A percentile compares a stretch with the other conserved stretches of the same genome.
Evolutionary conservation across 2,329 filamentous ascomycete species (phyloP).

Genomic region (Beauveria sp.): DNA sequence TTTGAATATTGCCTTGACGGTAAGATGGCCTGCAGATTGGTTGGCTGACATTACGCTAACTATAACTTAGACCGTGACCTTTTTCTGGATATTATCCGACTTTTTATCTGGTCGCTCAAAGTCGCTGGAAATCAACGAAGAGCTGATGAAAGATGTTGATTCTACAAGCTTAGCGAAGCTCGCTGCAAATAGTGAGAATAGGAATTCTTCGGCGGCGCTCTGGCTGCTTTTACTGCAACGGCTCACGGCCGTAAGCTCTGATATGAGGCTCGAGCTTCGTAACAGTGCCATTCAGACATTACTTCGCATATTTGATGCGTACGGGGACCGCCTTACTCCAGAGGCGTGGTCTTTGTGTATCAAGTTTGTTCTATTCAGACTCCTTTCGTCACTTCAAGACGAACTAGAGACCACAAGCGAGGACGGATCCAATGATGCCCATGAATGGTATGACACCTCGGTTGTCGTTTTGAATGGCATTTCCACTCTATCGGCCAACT

Average conservation of each 20-base stretch:
- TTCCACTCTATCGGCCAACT: conserved; percentile 65
- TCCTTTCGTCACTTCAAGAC: conserved; percentile 62
- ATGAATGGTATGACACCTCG: conserved; percentile 67
- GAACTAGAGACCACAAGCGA: conserved; percentile 37
- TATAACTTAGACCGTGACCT: conserved; percentile 65
- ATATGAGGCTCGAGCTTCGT: conserved; percentile 65
- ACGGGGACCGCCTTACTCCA: conserved; percentile 69
- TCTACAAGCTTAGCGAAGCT: conserved; percentile 45
- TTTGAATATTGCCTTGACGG: conserved; percentile 88
- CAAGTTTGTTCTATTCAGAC: conserved; percentile 69
- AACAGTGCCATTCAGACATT: conserved; percentile 89
- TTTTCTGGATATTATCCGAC: conserved; percentile 93
- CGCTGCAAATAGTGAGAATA: conserved; percentile 50
- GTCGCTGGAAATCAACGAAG: conserved; percentile 49
- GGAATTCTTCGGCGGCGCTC: conserved; percentile 60
- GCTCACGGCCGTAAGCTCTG: conserved; percentile 62
- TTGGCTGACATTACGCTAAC: conserved; percentile 13
- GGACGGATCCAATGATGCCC: conserved; percentile 33
- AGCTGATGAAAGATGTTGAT: conserved; percentile 45
- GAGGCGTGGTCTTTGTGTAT: conserved; percentile 80
- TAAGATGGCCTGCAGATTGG: conserved; percentile 30
- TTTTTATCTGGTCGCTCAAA: conserved; percentile 60
- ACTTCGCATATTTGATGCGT: conserved; percentile 84
- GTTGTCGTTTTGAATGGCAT: conserved; percentile 67
- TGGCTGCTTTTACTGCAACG: conserved; percentile 72